These are phyloP conservation scores for Rhododendron henanense DNA, from an alignment of 148 eudicot genomes.

Conservation along the genomic window DNA sequence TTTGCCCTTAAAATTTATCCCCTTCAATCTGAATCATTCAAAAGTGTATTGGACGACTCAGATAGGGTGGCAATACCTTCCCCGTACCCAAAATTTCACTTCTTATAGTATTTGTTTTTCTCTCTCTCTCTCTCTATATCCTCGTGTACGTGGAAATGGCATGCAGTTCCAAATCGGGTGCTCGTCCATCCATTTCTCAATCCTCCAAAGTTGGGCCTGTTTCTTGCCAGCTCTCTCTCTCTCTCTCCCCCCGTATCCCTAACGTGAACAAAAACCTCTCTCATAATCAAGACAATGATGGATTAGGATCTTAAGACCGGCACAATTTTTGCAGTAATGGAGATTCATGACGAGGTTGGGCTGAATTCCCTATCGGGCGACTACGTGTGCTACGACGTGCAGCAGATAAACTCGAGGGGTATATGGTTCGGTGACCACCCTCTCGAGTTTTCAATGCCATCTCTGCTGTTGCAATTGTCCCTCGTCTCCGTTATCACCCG, in stretches of 20 bases:
- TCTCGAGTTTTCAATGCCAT: conserved; percentile 20
- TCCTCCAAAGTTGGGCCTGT: background rate
- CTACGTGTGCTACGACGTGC: conserved; percentile 20
- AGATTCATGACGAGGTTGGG: background rate
- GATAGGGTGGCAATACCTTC: too few species aligned
- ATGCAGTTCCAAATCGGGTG: background rate
- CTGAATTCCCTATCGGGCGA: background rate
- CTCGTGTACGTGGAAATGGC: background rate
- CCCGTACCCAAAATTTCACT: too few species aligned
- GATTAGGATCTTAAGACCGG: background rate
- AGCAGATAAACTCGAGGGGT: conserved; percentile 16
- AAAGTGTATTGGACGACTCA: too few species aligned
- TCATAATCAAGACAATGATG: background rate
- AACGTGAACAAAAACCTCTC: background rate
- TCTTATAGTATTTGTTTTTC: too few species aligned
- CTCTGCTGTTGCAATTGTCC: conserved; percentile 27
- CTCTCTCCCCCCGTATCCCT: background rate
- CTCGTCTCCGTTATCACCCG: conserved; percentile 30
- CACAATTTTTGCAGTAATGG: background rate
- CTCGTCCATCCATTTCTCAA: conserved; percentile 14
- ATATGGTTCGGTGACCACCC: conserved; percentile 26
- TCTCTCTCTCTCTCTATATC: too few species aligned
- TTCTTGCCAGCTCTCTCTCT: background rate
- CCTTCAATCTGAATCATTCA: too few species aligned
- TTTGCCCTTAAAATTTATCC: too few species aligned